Evolutionary conservation across 1,284 basidiomycete genomes (phyloP).

Genomic region (Ustilago cynodontis): DNA sequence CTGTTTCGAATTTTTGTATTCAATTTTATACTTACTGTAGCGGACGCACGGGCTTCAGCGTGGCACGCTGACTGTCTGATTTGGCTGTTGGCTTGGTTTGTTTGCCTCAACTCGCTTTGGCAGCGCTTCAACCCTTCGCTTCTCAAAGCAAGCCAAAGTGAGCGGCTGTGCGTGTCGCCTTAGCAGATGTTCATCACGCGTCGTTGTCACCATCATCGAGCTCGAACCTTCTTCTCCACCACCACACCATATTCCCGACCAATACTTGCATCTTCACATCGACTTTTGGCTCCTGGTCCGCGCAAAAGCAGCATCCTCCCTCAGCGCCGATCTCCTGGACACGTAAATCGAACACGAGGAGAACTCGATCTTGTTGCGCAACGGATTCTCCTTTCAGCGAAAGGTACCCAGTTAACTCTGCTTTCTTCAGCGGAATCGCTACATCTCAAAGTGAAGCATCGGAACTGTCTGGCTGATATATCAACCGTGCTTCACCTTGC

Average conservation of each 20-base stretch:
- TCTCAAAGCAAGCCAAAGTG: too few species aligned
- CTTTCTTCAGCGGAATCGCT: neutral
- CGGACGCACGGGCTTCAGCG: too few species aligned
- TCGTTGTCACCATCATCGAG: neutral
- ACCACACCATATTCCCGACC: neutral
- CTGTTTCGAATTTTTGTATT: too few species aligned
- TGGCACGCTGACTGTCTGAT: too few species aligned
- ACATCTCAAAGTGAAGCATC: neutral
- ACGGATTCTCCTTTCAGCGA: neutral
- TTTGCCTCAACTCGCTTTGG: too few species aligned
- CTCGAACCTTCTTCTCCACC: constrained; percentile 1
- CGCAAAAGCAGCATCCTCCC: neutral
- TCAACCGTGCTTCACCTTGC: neutral
- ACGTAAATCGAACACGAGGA: neutral
- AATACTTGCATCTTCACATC: neutral
- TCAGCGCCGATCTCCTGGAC: neutral
- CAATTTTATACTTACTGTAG: too few species aligned
- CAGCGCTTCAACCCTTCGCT: too few species aligned
- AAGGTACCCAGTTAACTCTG: neutral
- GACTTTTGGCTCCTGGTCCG: neutral
- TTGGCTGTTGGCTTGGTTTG: too few species aligned
- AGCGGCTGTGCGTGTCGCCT: constrained; percentile 7
- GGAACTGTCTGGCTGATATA: neutral
- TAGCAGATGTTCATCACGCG: neutral
- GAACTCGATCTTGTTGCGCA: neutral